Evolutionary conservation across 495 filamentous ascomycete species (phyloP), one percentile per base, ranked within the genome.

Genomic region (Mycothermus thermophilus): DNA sequence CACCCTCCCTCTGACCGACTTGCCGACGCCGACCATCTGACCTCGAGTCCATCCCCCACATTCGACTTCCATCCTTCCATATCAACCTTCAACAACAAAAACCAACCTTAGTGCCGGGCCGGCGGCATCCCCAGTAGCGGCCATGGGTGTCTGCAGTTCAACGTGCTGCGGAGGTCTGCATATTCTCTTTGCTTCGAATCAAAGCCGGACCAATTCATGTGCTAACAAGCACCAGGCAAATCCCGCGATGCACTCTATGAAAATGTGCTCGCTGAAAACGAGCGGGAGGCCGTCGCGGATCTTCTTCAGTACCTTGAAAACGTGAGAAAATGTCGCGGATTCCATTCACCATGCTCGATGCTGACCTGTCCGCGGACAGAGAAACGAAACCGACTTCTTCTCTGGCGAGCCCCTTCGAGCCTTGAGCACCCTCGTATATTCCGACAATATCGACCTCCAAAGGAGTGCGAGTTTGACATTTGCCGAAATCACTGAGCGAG

Each of bases 361-460:
- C 50, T 51, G 37, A 54, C 44, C 14, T 33, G 16, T 16, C 16
- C 5, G 26, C 22, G 6, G 22, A 25, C 22, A 96, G 88, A 77
- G 87, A 50, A 75, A 75, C 34, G 92, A 96, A 52, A 93, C 85
- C 45, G 87, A 97, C 55, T 99, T 99, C 72, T 99, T 99, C 62
- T 76, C 81, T 16, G 90, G 90, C 58, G 85, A 94, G 50, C 90
- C 90, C n/a, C 75, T 99, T 40, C 80, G 78, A 55, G 88, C 90
- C 25, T 63, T 99, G 28, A 93, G 81, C 62, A 96, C 86, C 4
- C 69, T 99, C 3, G 90, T 99, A 21, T 96, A 93, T 54, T 96
- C 92, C 27, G 86, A 96, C 50, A 99, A 99, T 66, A 84, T 99
- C 53, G 92, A 99, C 47, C 73, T 99, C 30, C 90, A 99, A 59